These are phyloP conservation scores for Solanum phureja DNA, from an alignment of 257 asterid genomes.

Conservation along the genomic window DNA sequence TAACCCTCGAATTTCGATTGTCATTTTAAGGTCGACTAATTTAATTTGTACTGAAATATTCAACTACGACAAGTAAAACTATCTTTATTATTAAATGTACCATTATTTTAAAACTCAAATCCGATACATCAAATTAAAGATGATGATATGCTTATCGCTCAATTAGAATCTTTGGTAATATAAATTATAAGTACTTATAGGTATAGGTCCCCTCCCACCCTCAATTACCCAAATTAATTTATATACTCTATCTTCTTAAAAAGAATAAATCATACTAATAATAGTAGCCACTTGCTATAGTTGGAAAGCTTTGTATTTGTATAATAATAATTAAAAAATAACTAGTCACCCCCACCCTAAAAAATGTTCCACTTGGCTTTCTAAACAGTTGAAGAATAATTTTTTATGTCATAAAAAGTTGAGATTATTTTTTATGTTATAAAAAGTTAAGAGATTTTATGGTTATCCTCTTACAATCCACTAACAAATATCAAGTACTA, in stretches of 20 bases:
- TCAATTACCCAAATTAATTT: background rate
- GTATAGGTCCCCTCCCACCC: background rate
- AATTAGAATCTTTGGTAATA: background rate
- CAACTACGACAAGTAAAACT: rapidly evolving
- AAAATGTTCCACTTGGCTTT: background rate
- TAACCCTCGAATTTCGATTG: background rate
- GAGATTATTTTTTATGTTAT: background rate
- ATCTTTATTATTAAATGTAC: background rate
- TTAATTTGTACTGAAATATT: background rate
- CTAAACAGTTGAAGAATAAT: background rate
- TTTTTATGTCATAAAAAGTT: background rate
- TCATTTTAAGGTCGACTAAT: background rate
- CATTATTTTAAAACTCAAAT: background rate
- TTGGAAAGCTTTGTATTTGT: background rate
- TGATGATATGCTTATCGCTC: background rate
- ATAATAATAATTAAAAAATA: background rate
- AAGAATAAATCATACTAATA: background rate
- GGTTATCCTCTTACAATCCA: background rate
- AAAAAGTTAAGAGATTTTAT: background rate
- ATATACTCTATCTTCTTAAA: background rate
- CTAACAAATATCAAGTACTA: background rate
- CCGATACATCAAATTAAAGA: background rate
- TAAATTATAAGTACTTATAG: background rate
- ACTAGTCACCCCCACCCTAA: background rate
- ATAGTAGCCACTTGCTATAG: background rate